Conservation (phyloP, 768 basidiomycete species). For the Pleurotus eryngii region DNA sequence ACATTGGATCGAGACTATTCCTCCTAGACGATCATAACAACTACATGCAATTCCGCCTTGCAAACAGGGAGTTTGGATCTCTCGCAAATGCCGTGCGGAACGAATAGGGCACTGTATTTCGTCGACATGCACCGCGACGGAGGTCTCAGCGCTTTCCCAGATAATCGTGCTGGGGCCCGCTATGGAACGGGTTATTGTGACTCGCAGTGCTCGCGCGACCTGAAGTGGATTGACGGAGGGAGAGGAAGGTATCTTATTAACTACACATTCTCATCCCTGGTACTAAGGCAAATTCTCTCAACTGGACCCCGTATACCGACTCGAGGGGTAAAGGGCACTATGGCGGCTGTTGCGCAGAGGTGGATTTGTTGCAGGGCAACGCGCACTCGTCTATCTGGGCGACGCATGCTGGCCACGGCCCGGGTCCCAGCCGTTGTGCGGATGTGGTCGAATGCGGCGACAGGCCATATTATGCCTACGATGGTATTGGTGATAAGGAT, state of each 20-base stretch:
- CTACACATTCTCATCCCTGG: no score
- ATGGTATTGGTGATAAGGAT: constrained; percentile 34
- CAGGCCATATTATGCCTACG: not conserved
- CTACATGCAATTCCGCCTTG: constrained; percentile 37
- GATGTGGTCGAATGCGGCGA: not conserved
- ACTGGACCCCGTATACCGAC: constrained; percentile 11
- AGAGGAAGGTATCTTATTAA: constrained; percentile 10
- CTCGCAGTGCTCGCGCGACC: constrained; percentile 38
- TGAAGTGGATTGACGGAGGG: constrained; percentile 43
- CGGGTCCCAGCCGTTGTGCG: constrained; percentile 29
- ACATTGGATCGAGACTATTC: constrained; percentile 12
- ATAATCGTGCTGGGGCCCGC: constrained; percentile 31
- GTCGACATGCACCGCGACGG: constrained; percentile 1
- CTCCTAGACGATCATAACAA: not conserved
- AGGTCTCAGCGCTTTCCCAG: not conserved
- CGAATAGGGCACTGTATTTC: constrained; percentile 20
- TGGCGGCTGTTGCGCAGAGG: constrained; percentile 42
- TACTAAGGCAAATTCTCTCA: not conserved
- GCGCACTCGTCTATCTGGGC: constrained; percentile 35
- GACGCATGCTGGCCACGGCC: constrained; percentile 32
- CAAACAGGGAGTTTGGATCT: constrained; percentile 62
- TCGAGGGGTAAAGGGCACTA: constrained; percentile 35
- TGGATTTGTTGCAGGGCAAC: constrained; percentile 42
- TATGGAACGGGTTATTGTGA: constrained; percentile 13
- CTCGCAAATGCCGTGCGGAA: constrained; percentile 38